A percentile compares a stretch with the other conserved stretches of the same genome.
These are phyloP conservation scores for Aspergillus neoniger DNA, from an alignment of 2,329 filamentous ascomycete genomes.

Conservation along the genomic window DNA sequence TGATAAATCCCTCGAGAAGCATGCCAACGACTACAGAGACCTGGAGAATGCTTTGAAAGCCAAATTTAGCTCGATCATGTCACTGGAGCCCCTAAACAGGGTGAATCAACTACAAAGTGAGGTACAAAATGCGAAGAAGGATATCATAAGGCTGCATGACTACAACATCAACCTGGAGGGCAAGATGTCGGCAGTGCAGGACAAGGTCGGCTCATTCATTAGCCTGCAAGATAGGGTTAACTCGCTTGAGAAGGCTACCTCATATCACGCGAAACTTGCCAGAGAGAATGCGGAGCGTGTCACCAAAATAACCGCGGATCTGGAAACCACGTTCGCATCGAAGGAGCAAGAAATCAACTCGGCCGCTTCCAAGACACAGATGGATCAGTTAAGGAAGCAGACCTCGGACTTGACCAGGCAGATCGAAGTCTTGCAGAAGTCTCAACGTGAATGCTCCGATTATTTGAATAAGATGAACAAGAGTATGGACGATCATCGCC, in stretches of 20 bases:
- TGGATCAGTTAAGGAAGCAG: not conserved
- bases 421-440: not conserved
- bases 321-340: slow-evolving; percentile 3
- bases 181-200: slow-evolving; percentile 9
- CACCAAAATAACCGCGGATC: not conserved
- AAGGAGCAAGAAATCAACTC: slow-evolving; percentile 2
- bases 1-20: slow-evolving; percentile 22
- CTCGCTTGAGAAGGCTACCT: slow-evolving; percentile 1
- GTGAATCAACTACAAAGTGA: slow-evolving; percentile 22
- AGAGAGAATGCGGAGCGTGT: not conserved
- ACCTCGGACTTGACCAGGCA: not conserved
- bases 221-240: slow-evolving; percentile 3
- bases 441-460: not conserved
- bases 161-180: slow-evolving; percentile 1
- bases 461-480: not conserved
- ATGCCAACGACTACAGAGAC: slow-evolving; percentile 19
- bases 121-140: slow-evolving; percentile 5
- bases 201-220: not conserved
- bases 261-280: not conserved
- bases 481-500: not conserved
- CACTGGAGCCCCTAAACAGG: slow-evolving; percentile 8
- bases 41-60: slow-evolving; percentile 18
- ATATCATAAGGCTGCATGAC: not conserved
- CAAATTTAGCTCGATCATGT: slow-evolving; percentile 12
- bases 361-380: not conserved